Base-by-base conservation (phyloP, 331 rosid genomes). In the Malus hybrid region DNA sequence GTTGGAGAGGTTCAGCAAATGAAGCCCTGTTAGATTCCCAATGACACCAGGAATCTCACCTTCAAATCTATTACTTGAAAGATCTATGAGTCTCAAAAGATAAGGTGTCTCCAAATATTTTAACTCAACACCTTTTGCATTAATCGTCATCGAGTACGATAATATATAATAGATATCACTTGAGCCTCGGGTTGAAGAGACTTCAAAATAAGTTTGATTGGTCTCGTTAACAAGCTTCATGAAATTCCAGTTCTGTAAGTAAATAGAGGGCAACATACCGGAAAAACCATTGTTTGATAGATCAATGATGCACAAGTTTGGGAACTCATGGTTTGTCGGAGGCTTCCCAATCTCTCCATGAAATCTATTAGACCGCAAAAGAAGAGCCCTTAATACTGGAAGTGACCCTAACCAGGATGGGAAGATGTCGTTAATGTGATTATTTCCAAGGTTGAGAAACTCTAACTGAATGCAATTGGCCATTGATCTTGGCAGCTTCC, bases 51-150 rank as follows among this genome's bases (percentile, higher is more conserved):
- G 65, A 48, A 57, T 59, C 24, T 73, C 70, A 10, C 83, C 75
- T 0, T 8, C 33, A 74, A 73, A 79, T 13, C 10, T 79, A 16
- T 79, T 79, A 73, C 57, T 54, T 9, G 55, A 72, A 7, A 79
- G 18, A 61, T 56, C 70, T 2, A 79, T 42, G 34, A 3, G 4
- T 1, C 5, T 59, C 4, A 79, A 10, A 3, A 7, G 2, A 10
- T 42, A 22, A 39, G 2, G 50, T 32, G 52, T 32, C 54, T 16
- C 24, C 11, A 3, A 12, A 32, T 73, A 73, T 11, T 34, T 16
- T 9, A 8, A 13, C 7, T 27, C 29, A 5, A 16, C 16, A 10
- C 82, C 78, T 56, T 66, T 79, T 10, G 10, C 67, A 31, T 16
- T 31, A 3, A 73, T 44, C 28, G 27, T 66, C 15, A 59, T 28